Evolutionary conservation across 148 eudicot genomes (phyloP).

Genomic region (Dianthus caryophyllus): DNA sequence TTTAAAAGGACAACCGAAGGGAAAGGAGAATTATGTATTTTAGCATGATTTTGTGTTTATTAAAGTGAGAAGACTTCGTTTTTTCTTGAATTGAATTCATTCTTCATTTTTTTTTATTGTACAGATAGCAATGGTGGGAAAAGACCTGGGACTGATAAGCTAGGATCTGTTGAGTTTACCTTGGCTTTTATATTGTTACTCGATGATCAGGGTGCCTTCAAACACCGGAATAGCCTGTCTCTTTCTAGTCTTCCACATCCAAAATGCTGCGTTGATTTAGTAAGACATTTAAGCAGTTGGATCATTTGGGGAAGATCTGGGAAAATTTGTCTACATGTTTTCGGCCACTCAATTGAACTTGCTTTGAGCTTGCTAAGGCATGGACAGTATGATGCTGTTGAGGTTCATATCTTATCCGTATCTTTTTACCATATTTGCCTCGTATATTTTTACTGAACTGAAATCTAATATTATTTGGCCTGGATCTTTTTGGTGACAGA

Average conservation of each 20-base stretch:
- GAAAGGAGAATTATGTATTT: background rate
- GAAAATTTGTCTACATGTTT: slow-evolving; percentile 43
- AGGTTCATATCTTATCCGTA: slow-evolving; percentile 47
- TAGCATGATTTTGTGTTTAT: slow-evolving; percentile 5
- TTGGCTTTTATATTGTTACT: slow-evolving; percentile 59
- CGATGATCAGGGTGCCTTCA: slow-evolving; percentile 39
- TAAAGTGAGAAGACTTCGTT: background rate
- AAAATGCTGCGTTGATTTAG: slow-evolving; percentile 39
- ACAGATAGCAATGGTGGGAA: slow-evolving; percentile 50
- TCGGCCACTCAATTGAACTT: slow-evolving; percentile 70
- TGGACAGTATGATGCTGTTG: slow-evolving; percentile 75
- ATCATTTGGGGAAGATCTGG: slow-evolving; percentile 70
- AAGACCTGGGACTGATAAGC: slow-evolving; percentile 66
- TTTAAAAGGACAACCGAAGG: background rate
- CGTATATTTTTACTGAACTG: background rate
- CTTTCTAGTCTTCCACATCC: slow-evolving; percentile 50
- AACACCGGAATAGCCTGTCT: slow-evolving; percentile 33
- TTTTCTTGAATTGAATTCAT: slow-evolving; percentile 3
- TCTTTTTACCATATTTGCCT: background rate
- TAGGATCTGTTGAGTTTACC: slow-evolving; percentile 75
- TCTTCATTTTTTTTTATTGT: slow-evolving; percentile 5
- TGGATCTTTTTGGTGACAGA: slow-evolving; percentile 37
- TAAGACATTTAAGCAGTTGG: slow-evolving; percentile 74
- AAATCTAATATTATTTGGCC: slow-evolving; percentile 9
- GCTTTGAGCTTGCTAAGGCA: slow-evolving; percentile 68